Evolutionary conservation across 306 rosid genomes (phyloP).

Genomic region (Myrica gale): DNA sequence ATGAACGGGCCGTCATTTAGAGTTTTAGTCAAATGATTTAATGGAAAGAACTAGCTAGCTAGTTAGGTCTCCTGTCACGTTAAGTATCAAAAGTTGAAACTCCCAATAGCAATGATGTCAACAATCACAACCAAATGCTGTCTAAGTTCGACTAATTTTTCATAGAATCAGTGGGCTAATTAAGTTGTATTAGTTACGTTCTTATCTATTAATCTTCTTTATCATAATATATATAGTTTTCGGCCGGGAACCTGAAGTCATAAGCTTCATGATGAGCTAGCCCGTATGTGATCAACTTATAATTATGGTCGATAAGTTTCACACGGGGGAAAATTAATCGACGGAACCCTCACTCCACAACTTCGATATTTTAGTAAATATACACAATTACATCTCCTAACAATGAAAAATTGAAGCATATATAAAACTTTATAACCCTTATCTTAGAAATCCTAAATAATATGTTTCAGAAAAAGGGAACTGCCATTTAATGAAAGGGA

Average conservation of each 20-base stretch:
- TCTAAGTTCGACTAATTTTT: background rate
- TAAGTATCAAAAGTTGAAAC: background rate
- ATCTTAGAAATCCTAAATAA: background rate
- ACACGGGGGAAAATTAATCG: background rate
- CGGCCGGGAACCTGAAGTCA: background rate
- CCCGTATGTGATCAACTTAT: background rate
- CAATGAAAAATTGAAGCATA: background rate
- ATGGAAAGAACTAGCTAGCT: too few relatives aligned
- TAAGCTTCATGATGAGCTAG: background rate
- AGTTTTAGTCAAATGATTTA: too few relatives aligned
- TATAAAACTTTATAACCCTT: too few relatives aligned
- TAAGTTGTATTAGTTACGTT: background rate
- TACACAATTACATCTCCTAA: too few relatives aligned
- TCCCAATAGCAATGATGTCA: background rate
- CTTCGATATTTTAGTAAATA: too few relatives aligned
- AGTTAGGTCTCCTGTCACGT: background rate
- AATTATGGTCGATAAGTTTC: constrained; percentile 8
- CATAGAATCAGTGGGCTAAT: constrained; percentile 7
- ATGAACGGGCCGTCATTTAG: too few relatives aligned
- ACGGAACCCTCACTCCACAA: background rate
- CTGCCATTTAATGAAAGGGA: constrained; percentile 21
- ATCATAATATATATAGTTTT: too few relatives aligned
- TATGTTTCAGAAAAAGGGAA: background rate
- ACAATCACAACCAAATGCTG: background rate
- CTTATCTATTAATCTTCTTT: too few relatives aligned